These are phyloP conservation scores for Calonectria naviculata DNA, from an alignment of 2,329 filamentous ascomycete genomes.

Conservation along the genomic window DNA sequence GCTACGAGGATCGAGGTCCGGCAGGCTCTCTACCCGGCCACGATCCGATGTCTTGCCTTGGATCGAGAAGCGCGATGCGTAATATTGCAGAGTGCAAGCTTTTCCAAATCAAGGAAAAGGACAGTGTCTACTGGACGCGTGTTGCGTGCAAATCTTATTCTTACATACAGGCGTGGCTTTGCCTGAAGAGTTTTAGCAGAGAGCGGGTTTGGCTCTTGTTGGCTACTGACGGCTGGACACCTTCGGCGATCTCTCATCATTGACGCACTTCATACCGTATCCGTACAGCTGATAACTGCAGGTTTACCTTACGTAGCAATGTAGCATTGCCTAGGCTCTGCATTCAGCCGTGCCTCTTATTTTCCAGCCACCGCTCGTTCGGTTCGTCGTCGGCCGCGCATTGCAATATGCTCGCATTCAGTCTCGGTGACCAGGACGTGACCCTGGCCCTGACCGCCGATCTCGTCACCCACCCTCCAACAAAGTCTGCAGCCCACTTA, in stretches of 20 bases:
- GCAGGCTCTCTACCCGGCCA: constrained; percentile 8
- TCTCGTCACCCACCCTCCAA: constrained; percentile 33
- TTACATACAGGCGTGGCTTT: constrained; percentile 20
- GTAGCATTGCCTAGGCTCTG: not conserved
- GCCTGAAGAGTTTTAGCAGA: constrained; percentile 8
- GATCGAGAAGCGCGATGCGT: not conserved
- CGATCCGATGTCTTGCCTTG: constrained; percentile 5
- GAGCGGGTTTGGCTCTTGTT: not conserved
- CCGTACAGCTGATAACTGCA: not conserved
- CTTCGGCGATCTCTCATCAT: not conserved
- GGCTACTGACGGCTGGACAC: constrained; percentile 2
- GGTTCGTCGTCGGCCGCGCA: not conserved
- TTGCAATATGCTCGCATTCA: not conserved
- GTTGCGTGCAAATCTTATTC: constrained; percentile 8
- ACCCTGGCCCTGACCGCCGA: constrained; percentile 39
- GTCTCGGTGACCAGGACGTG: constrained; percentile 15
- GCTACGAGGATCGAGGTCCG: constrained; percentile 1
- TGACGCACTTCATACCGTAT: not conserved
- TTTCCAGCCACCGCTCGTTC: constrained; percentile 22
- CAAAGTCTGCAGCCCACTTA: constrained; percentile 15
- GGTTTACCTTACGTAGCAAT: not conserved
- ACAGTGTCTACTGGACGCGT: not conserved
- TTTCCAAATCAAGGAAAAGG: constrained; percentile 7
- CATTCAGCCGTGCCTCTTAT: not conserved
- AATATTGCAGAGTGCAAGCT: constrained; percentile 1